Percentiles rank a stretch among this genome's conserved stretches.
phyloP scores from a whole-genome alignment of 345 rosid genomes.

The Salix udensis region DNA sequence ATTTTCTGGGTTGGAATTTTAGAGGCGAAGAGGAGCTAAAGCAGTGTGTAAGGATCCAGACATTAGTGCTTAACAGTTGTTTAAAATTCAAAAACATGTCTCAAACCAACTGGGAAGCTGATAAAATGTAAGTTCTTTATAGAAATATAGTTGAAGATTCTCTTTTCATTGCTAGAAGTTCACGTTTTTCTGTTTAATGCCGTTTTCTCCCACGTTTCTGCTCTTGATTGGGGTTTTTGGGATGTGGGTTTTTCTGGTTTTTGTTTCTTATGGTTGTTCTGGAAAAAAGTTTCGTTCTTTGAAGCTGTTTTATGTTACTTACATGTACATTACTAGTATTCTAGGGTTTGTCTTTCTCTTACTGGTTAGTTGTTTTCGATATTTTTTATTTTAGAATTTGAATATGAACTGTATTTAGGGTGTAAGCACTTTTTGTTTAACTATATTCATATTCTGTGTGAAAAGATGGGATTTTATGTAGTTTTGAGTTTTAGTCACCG shows the following conservation, averaged over 20 bases:
- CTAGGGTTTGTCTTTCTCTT: conserved; percentile 36
- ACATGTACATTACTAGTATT: conserved; percentile 6
- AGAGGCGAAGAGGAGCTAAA: conserved; percentile 2
- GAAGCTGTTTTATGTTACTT: conserved; percentile 5
- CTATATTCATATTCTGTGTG: neutral
- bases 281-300: conserved; percentile 25
- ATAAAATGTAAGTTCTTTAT: conserved; percentile 74
- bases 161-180: neutral
- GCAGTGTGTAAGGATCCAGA: neutral
- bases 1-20: conserved; percentile 11
- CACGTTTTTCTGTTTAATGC: neutral
- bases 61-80: conserved; percentile 8
- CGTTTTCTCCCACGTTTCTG: neutral
- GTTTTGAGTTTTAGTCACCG: neutral
- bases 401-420: neutral
- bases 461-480: neutral
- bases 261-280: conserved; percentile 13
- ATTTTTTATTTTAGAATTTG: neutral
- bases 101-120: conserved; percentile 99
- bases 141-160: conserved; percentile 1
- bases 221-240: conserved; percentile 33
- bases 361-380: conserved; percentile 1
- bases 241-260: conserved; percentile 22
- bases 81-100: conserved; percentile 38
- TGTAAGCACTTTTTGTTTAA: neutral